Percentiles rank a stretch among this genome's conserved stretches.
Evolutionary conservation across 1,284 basidiomycete genomes (phyloP).

Genomic region (Ustilago tritici): DNA sequence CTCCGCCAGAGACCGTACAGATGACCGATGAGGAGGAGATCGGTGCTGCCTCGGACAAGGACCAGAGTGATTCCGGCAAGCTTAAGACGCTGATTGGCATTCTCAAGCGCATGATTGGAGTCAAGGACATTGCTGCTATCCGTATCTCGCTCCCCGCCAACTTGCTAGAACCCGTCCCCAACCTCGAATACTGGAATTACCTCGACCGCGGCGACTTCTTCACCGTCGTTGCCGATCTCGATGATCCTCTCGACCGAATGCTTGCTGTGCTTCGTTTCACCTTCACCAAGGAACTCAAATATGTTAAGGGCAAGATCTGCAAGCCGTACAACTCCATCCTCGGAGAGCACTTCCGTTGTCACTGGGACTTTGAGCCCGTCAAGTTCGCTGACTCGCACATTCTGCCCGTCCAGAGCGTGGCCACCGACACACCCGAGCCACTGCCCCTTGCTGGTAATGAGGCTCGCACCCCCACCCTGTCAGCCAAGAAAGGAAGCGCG

Average conservation of each 20-base stretch:
- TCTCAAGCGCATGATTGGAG: slow-evolving; percentile 66
- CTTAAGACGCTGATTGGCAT: slow-evolving; percentile 65
- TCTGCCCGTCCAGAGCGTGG: slow-evolving; percentile 45
- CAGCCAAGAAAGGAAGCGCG: slow-evolving; percentile 40
- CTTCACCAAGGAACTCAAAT: slow-evolving; percentile 93
- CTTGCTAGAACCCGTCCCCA: slow-evolving; percentile 66
- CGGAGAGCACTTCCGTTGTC: slow-evolving; percentile 67
- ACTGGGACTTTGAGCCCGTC: slow-evolving; percentile 63
- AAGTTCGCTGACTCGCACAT: slow-evolving; percentile 47
- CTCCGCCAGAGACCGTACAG: slow-evolving; percentile 57
- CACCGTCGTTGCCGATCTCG: slow-evolving; percentile 83
- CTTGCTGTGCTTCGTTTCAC: slow-evolving; percentile 87
- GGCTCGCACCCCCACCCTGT: slow-evolving; percentile 29
- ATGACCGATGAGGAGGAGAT: slow-evolving; percentile 64
- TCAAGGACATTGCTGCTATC: slow-evolving; percentile 67
- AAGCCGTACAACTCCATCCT: slow-evolving; percentile 80
- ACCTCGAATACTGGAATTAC: slow-evolving; percentile 76
- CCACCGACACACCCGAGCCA: slow-evolving; percentile 36
- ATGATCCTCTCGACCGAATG: slow-evolving; percentile 92
- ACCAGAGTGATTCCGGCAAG: slow-evolving; percentile 63
- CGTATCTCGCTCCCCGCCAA: slow-evolving; percentile 67
- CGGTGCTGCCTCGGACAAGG: slow-evolving; percentile 58
- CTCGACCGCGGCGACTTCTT: slow-evolving; percentile 92
- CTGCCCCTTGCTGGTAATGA: slow-evolving; percentile 29
- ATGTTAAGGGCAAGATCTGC: slow-evolving; percentile 84